These are phyloP conservation scores for Graphiopsis chlorocephala DNA, from an alignment of 2,329 filamentous ascomycete genomes.

Conservation along the genomic window DNA sequence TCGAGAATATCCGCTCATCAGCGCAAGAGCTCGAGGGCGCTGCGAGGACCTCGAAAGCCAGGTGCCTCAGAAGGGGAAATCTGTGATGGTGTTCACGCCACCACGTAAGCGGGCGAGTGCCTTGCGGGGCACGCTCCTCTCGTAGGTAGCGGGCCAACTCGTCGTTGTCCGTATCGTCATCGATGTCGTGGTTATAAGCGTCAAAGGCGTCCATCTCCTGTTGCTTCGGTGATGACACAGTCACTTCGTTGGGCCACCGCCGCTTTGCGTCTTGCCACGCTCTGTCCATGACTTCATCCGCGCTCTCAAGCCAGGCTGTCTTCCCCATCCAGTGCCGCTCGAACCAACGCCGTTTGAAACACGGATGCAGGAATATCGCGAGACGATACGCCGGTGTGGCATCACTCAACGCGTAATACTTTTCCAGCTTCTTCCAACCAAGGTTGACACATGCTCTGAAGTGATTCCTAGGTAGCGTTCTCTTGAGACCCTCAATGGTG, in stretches of 20 bases:
- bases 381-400: not conserved
- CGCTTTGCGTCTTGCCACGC: no score
- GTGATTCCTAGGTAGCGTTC: not conserved
- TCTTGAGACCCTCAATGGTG: not conserved
- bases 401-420: conserved; percentile 1
- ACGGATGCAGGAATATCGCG: not conserved
- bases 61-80: not conserved
- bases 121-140: no score
- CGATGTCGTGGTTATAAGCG: no score
- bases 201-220: no score
- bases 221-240: no score
- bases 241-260: no score
- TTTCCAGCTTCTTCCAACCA: conserved; percentile 5
- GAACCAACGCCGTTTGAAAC: not conserved
- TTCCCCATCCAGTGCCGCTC: not conserved
- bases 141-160: no score
- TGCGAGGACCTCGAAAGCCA: not conserved
- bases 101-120: not conserved
- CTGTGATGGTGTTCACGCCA: not conserved
- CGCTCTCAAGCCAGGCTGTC: no score
- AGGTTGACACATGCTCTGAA: conserved; percentile 3
- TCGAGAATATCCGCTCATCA: not conserved
- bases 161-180: no score
- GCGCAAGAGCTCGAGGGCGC: not conserved
- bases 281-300: no score